A percentile compares a stretch with the other conserved stretches of the same genome.
Conservation (phyloP, 495 filamentous ascomycete species). For the Talaromyces trachyspermus region DNA sequence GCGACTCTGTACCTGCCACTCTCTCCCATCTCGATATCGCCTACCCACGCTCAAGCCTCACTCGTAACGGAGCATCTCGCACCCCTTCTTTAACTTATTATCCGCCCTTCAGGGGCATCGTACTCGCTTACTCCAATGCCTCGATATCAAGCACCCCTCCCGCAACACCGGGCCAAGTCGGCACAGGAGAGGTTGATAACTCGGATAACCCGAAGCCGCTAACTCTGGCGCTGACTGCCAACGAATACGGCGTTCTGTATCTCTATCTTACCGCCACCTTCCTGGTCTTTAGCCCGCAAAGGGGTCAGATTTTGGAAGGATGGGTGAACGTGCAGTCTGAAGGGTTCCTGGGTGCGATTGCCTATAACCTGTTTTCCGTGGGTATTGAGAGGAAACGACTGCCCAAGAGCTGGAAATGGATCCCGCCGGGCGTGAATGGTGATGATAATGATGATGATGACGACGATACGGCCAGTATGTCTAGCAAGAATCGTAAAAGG, state of each 20-base stretch:
- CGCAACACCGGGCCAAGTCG: slow-evolving; percentile 14
- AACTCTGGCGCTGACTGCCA: slow-evolving; percentile 47
- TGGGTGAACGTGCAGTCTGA: slow-evolving; percentile 67
- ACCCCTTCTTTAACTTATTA: slow-evolving; percentile 71
- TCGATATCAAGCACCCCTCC: slow-evolving; percentile 36
- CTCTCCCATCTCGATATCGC: slow-evolving; percentile 59
- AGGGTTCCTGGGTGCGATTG: slow-evolving; percentile 61
- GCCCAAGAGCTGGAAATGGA: slow-evolving; percentile 61
- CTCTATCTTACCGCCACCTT: slow-evolving; percentile 70
- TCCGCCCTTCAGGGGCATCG: slow-evolving; percentile 58
- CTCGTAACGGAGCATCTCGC: slow-evolving; percentile 69
- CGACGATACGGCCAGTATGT: too few relatives aligned
- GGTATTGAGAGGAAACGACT: slow-evolving; percentile 59
- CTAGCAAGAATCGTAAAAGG: neutral
- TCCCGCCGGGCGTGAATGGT: slow-evolving; percentile 34
- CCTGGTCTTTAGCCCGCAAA: slow-evolving; percentile 57
- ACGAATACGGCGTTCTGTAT: slow-evolving; percentile 62
- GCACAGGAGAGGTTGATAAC: too few relatives aligned
- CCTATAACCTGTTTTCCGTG: slow-evolving; percentile 69
- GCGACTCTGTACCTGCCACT: slow-evolving; percentile 65
- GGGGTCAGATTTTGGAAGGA: slow-evolving; percentile 52
- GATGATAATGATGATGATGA: slow-evolving; percentile 9
- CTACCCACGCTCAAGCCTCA: slow-evolving; percentile 54
- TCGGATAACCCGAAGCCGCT: slow-evolving; percentile 33
- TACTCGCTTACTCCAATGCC: slow-evolving; percentile 63